phyloP scores from a whole-genome alignment of 768 basidiomycete species.

The Paxillus involutus region DNA sequence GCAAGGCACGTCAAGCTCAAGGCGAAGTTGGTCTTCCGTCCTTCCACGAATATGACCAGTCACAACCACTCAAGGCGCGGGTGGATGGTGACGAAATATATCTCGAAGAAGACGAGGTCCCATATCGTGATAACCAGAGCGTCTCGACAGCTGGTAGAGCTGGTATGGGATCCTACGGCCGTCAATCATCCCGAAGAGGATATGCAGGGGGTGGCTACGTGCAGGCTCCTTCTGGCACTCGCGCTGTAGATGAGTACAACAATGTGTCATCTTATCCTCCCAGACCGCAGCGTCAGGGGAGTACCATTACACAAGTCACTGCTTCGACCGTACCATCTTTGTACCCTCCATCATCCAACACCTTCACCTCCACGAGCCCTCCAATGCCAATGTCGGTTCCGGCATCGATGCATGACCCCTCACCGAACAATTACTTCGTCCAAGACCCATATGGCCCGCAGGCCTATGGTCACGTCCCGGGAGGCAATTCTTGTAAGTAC shows the following conservation, averaged over 20 bases:
- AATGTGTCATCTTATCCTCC: slow-evolving; percentile 47
- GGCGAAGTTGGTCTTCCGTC: slow-evolving; percentile 71
- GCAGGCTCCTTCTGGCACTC: slow-evolving; percentile 60
- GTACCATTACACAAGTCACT: slow-evolving; percentile 38
- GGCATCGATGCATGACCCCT: slow-evolving; percentile 18
- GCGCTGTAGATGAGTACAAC: slow-evolving; percentile 79
- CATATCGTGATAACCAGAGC: slow-evolving; percentile 32
- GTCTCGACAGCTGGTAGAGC: slow-evolving; percentile 19
- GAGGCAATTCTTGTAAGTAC: slow-evolving; percentile 55
- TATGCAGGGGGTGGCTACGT: slow-evolving; percentile 61
- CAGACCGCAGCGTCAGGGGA: slow-evolving; percentile 39
- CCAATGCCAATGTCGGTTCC: slow-evolving; percentile 14
- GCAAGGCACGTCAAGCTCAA: slow-evolving; percentile 65
- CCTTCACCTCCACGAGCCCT: slow-evolving; percentile 30
- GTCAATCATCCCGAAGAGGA: slow-evolving; percentile 29
- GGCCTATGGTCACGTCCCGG: slow-evolving; percentile 53
- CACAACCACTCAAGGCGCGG: slow-evolving; percentile 63
- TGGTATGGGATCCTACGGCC: slow-evolving; percentile 30
- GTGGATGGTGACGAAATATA: slow-evolving; percentile 58
- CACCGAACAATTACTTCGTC: slow-evolving; percentile 20
- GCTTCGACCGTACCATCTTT: slow-evolving; percentile 40
- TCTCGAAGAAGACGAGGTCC: slow-evolving; percentile 46
- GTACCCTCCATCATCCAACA: slow-evolving; percentile 32
- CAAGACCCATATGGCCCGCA: slow-evolving; percentile 29
- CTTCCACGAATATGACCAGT: slow-evolving; percentile 63